Percentiles rank a stretch among this genome's conserved stretches.
Conservation (phyloP, 2,329 filamentous ascomycete species). For the Phoma herbarum region DNA sequence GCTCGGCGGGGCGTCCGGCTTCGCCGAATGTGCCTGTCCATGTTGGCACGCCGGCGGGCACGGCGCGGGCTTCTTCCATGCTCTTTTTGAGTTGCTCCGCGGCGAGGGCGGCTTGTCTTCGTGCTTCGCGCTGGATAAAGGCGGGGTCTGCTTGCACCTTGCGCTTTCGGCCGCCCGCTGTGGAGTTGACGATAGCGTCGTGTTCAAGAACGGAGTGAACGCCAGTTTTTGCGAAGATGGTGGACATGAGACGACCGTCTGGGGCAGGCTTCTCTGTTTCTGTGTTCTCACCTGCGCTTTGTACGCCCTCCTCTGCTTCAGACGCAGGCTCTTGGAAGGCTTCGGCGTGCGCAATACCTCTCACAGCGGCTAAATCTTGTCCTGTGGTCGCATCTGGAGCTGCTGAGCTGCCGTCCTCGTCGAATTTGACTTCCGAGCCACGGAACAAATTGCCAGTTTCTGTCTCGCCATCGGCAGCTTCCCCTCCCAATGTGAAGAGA, state of each 20-base stretch:
- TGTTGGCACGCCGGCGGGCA: conserved; percentile 86
- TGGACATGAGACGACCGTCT: conserved; percentile 79
- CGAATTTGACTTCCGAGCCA: conserved; percentile 79
- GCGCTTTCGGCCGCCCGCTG: conserved; percentile 61
- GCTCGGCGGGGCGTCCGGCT: conserved; percentile 67
- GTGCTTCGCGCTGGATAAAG: conserved; percentile 83
- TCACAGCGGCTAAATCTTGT: conserved; percentile 47
- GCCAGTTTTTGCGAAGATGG: conserved; percentile 84
- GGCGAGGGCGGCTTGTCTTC: conserved; percentile 78
- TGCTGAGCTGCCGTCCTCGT: conserved; percentile 36
- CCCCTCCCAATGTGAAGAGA: conserved; percentile 80
- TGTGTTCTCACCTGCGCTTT: conserved; percentile 24
- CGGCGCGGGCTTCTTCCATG: conserved; percentile 72
- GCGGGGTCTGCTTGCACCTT: conserved; percentile 76
- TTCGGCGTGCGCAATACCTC: conserved; percentile 56
- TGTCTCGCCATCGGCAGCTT: conserved; percentile 70
- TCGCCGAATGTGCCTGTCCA: conserved; percentile 90
- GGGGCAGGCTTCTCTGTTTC: conserved; percentile 28
- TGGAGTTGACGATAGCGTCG: conserved; percentile 76
- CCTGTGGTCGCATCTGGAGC: conserved; percentile 35
- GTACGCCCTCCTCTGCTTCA: conserved; percentile 37
- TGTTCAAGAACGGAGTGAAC: conserved; percentile 94
- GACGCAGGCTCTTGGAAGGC: conserved; percentile 48
- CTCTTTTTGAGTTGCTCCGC: conserved; percentile 78
- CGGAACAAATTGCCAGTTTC: conserved; percentile 89